phyloP scores from a whole-genome alignment of 2,329 filamentous ascomycete genomes.

The Cordyceps cicadae region DNA sequence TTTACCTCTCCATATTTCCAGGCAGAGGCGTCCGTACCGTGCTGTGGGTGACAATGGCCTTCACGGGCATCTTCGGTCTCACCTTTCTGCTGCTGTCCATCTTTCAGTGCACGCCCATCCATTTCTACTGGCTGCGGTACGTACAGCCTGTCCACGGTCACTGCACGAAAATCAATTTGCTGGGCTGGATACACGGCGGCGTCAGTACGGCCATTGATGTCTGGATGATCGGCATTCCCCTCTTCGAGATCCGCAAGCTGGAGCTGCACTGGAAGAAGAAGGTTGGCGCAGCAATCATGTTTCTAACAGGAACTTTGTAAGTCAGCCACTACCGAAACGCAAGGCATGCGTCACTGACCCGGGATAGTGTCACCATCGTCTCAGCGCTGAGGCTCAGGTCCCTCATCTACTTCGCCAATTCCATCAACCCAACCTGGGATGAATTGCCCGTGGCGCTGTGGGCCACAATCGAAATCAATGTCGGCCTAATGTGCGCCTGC shows the following conservation, averaged over 20 bases:
- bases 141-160: slow-evolving; percentile 33
- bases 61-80: slow-evolving; percentile 32
- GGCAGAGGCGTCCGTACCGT: slow-evolving; percentile 27
- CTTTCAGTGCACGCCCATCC: slow-evolving; percentile 45
- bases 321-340: slow-evolving; percentile 8
- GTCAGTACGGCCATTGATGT: slow-evolving; percentile 45
- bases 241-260: slow-evolving; percentile 35
- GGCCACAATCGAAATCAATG: slow-evolving; percentile 19
- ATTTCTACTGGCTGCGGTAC: slow-evolving; percentile 46
- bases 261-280: slow-evolving; percentile 41
- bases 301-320: slow-evolving; percentile 39
- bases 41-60: slow-evolving; percentile 33
- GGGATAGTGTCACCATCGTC: slow-evolving; percentile 16
- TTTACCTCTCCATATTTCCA: slow-evolving; percentile 49
- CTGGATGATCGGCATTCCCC: slow-evolving; percentile 43
- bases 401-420: slow-evolving; percentile 16
- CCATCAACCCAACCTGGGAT: slow-evolving; percentile 18
- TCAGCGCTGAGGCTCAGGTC: slow-evolving; percentile 16
- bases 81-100: slow-evolving; percentile 36
- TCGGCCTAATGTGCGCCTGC: slow-evolving; percentile 19
- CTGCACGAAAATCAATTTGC: slow-evolving; percentile 41
- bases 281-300: slow-evolving; percentile 40
- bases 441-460: slow-evolving; percentile 14
- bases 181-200: slow-evolving; percentile 43
- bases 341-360: not conserved